These are phyloP conservation scores for Penicillium odoratum DNA, from an alignment of 495 filamentous ascomycete genomes.

Conservation along the genomic window DNA sequence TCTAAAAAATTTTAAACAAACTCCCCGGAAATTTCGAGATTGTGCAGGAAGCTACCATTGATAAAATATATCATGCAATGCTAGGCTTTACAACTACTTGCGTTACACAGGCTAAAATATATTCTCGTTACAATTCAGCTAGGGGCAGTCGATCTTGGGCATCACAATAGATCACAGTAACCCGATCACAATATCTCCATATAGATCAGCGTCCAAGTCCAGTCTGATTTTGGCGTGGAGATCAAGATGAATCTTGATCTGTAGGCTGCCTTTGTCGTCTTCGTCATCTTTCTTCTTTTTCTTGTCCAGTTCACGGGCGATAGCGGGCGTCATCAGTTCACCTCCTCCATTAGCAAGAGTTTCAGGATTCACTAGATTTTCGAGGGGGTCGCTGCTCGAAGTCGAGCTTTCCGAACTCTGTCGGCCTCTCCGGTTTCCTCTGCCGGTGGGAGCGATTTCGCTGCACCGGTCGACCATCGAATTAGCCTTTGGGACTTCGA, in stretches of 20 bases:
- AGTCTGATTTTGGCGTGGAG: slow-evolving; percentile 18
- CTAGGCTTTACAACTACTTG: no score
- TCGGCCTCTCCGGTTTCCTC: not conserved
- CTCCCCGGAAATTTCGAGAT: no score
- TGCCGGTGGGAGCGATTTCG: not conserved
- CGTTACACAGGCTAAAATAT: no score
- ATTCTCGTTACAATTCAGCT: no score
- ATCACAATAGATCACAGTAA: slow-evolving; percentile 10
- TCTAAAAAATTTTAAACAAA: no score
- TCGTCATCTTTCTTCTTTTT: slow-evolving; percentile 6
- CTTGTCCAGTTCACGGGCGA: slow-evolving; percentile 5
- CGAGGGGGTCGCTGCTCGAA: slow-evolving; percentile 1
- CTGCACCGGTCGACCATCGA: not conserved
- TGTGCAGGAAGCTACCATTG: no score
- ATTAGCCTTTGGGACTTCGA: slow-evolving; percentile 7
- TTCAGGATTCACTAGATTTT: slow-evolving; percentile 1
- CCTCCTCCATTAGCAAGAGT: slow-evolving; percentile 7
- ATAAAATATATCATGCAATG: no score
- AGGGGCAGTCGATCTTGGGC: no score
- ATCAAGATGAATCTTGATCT: slow-evolving; percentile 18
- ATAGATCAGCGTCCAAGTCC: slow-evolving; percentile 17
- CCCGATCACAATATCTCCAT: slow-evolving; percentile 22
- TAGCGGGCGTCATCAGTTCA: slow-evolving; percentile 1
- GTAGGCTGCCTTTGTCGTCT: slow-evolving; percentile 10
- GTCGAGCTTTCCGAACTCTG: slow-evolving; percentile 2